Evolutionary conservation across 192 early-diverging fungal species (phyloP).

Genomic region (Jimgerdemannia flammicorona): DNA sequence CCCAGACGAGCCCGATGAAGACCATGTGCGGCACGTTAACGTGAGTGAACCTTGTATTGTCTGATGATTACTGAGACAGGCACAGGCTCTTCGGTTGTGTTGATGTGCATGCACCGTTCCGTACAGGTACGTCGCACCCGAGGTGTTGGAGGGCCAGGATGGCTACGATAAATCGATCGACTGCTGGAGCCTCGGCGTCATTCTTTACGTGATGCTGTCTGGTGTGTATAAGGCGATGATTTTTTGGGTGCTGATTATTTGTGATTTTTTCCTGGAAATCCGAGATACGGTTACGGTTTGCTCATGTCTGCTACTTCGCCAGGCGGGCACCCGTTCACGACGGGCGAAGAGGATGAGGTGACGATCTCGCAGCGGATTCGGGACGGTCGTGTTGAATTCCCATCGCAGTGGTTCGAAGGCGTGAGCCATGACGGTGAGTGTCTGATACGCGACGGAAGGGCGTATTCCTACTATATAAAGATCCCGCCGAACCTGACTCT

Average conservation of each 20-base stretch:
- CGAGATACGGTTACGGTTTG: background rate
- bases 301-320: background rate
- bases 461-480: background rate
- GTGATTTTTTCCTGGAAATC: background rate
- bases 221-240: conserved; percentile 15
- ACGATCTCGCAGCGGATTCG: background rate
- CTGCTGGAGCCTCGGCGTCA: conserved; percentile 75
- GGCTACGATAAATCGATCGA: conserved; percentile 60
- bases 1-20: conserved; percentile 72
- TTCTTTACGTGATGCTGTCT: conserved; percentile 74
- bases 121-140: conserved; percentile 70
- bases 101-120: background rate
- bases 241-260: background rate
- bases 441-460: background rate
- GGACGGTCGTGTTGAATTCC: background rate
- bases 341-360: background rate
- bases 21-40: conserved; percentile 89
- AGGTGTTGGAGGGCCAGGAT: conserved; percentile 51
- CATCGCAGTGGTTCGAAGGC: background rate
- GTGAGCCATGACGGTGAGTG: background rate
- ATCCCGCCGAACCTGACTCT: background rate
- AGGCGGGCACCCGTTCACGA: background rate
- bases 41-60: conserved; percentile 8
- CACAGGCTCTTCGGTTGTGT: background rate
- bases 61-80: background rate